These are phyloP conservation scores for Lycium ferocissimum DNA, from an alignment of 257 asterid genomes.

Conservation along the genomic window DNA sequence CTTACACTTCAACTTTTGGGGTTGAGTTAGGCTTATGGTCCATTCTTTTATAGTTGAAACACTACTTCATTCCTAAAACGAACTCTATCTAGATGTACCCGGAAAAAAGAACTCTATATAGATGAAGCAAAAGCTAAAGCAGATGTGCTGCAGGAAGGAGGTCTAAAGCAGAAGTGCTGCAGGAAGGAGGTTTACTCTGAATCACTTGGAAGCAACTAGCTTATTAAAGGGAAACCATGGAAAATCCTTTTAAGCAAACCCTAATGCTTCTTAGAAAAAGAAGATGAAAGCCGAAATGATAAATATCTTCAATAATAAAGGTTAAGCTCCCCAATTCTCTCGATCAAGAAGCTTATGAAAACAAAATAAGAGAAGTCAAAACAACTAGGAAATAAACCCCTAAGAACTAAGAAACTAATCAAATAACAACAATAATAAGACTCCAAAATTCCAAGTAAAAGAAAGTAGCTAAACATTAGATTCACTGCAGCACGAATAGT, in stretches of 20 bases:
- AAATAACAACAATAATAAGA: not conserved
- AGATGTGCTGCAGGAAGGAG: not conserved
- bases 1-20: conserved; percentile 18
- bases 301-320: conserved; percentile 9
- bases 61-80: not conserved
- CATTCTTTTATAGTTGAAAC: not conserved
- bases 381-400: not conserved
- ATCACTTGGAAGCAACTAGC: conserved; percentile 15
- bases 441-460: not conserved
- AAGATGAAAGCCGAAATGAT: not conserved
- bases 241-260: not conserved
- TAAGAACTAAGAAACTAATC: not conserved
- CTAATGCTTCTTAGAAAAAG: not conserved
- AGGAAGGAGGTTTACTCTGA: not conserved
- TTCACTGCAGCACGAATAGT: not conserved
- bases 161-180: not conserved
- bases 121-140: not conserved
- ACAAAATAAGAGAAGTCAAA: conserved; percentile 11
- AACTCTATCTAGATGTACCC: not conserved
- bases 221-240: not conserved
- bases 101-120: not conserved
- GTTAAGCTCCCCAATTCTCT: not conserved
- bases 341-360: not conserved
- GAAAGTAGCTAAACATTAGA: not conserved
- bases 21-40: not conserved